Percentiles rank a stretch among this genome's conserved stretches.
phyloP scores from a whole-genome alignment of 2,329 filamentous ascomycete species.

The Paraphaeosphaeria minitans region DNA sequence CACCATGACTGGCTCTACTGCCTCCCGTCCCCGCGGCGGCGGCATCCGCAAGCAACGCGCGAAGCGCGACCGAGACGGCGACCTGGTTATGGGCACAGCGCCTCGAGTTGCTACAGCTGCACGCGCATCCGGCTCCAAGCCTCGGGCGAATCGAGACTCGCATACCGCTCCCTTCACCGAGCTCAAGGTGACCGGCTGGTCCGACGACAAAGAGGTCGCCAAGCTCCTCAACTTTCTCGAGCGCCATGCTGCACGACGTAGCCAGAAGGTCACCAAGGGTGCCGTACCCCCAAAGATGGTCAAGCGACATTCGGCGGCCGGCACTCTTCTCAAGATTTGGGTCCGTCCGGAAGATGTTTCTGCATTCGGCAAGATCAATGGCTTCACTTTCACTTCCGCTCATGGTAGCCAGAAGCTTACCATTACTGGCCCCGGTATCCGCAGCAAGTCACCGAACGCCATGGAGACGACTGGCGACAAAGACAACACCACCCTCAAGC shows the following conservation, averaged over 20 bases:
- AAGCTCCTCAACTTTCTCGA: constrained; percentile 49
- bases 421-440: constrained; percentile 25
- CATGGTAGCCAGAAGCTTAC: constrained; percentile 41
- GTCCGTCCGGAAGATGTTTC: constrained; percentile 44
- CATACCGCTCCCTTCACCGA: constrained; percentile 11
- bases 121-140: constrained; percentile 7
- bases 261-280: constrained; percentile 33
- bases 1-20: constrained; percentile 12
- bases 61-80: constrained; percentile 64
- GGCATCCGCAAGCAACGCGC: constrained; percentile 34
- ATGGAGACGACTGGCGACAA: constrained; percentile 12
- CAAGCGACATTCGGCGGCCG: constrained; percentile 44
- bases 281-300: constrained; percentile 40
- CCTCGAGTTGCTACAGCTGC: constrained; percentile 24
- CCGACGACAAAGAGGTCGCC: constrained; percentile 39
- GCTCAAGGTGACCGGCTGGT: constrained; percentile 49
- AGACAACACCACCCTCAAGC: not conserved
- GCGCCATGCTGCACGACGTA: constrained; percentile 40
- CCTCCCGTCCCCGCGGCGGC: constrained; percentile 14
- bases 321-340: constrained; percentile 44
- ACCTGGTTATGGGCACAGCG: constrained; percentile 62
- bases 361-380: constrained; percentile 47
- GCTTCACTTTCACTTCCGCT: constrained; percentile 43
- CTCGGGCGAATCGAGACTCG: not conserved
- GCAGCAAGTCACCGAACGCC: constrained; percentile 15